phyloP scores from a whole-genome alignment of 78 protist species.

The Dictyostelium firmibasis region DNA sequence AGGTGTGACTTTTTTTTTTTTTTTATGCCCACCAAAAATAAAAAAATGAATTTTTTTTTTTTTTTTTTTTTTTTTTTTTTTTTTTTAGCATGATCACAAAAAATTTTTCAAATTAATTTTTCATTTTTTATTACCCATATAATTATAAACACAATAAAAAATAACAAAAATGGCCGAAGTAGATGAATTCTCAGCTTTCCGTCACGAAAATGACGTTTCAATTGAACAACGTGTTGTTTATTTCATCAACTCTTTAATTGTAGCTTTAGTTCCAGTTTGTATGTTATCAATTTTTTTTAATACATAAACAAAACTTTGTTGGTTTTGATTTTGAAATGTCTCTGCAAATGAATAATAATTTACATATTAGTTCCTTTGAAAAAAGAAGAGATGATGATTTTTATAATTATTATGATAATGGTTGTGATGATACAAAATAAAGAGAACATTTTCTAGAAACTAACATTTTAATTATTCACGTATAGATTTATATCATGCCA shows the following conservation, averaged over 20 bases:
- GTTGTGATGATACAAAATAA: too few species aligned
- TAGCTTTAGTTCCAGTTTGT: slow-evolving; percentile 65
- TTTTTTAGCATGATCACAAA: not conserved
- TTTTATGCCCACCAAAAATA: not conserved
- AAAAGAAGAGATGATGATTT: not conserved
- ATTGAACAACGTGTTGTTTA: slow-evolving; percentile 63
- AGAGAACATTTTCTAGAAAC: not conserved
- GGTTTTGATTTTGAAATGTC: not conserved
- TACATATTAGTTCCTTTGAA: not conserved
- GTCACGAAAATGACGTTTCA: slow-evolving; percentile 62
- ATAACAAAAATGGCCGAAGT: slow-evolving; percentile 42
- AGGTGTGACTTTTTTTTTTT: not conserved
- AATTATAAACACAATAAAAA: not conserved
- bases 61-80: slow-evolving; percentile 8
- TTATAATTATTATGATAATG: too few species aligned
- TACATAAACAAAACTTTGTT: not conserved
- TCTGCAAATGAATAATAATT: too few species aligned
- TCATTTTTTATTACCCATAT: not conserved
- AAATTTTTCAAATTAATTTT: not conserved
- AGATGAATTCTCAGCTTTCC: slow-evolving; percentile 65
- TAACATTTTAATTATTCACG: not conserved
- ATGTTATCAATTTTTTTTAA: slow-evolving; percentile 2
- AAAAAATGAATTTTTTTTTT: not conserved
- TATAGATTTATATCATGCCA: slow-evolving; percentile 67
- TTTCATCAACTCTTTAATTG: slow-evolving; percentile 49